phyloP scores from a whole-genome alignment of 2,329 filamentous ascomycete species.

The Colletotrichum magnum region DNA sequence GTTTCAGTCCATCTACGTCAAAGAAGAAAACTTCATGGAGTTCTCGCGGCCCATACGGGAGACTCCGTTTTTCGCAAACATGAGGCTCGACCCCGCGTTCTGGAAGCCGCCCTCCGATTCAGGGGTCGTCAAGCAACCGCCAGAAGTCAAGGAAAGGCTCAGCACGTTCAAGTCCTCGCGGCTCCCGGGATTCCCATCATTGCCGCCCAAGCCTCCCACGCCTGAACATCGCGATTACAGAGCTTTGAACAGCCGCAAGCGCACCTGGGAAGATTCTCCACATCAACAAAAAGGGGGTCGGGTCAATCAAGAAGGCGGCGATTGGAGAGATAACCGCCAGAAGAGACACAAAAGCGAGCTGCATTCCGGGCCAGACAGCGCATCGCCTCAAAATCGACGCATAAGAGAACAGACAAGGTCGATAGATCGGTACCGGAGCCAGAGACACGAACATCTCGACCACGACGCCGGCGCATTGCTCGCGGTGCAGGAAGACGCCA shows the following conservation, averaged over 20 bases:
- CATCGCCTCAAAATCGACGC: slow-evolving; percentile 18
- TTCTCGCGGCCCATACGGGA: slow-evolving; percentile 59
- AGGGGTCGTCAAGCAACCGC: not conserved
- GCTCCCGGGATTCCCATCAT: slow-evolving; percentile 34
- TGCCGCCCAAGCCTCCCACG: slow-evolving; percentile 33
- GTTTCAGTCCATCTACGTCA: slow-evolving; percentile 61
- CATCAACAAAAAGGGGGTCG: not conserved
- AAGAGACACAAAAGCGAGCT: slow-evolving; percentile 30
- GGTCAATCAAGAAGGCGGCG: slow-evolving; percentile 6
- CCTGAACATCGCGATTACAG: slow-evolving; percentile 30
- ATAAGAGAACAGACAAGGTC: slow-evolving; percentile 20
- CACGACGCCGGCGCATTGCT: slow-evolving; percentile 1
- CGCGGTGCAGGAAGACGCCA: not conserved
- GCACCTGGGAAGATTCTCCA: slow-evolving; percentile 31
- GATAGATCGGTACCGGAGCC: slow-evolving; percentile 23
- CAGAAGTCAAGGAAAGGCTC: slow-evolving; percentile 25
- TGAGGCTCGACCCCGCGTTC: slow-evolving; percentile 62
- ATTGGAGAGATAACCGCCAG: slow-evolving; percentile 13
- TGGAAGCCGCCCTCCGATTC: slow-evolving; percentile 36
- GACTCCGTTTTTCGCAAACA: slow-evolving; percentile 54
- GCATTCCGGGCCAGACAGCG: slow-evolving; percentile 2
- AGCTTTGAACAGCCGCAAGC: slow-evolving; percentile 25
- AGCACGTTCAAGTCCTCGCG: slow-evolving; percentile 30
- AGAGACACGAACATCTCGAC: slow-evolving; percentile 19
- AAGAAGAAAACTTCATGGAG: slow-evolving; percentile 57